Evolutionary conservation across 2,329 filamentous ascomycete species (phyloP).

Genomic region (Exophiala lecanii-corni): DNA sequence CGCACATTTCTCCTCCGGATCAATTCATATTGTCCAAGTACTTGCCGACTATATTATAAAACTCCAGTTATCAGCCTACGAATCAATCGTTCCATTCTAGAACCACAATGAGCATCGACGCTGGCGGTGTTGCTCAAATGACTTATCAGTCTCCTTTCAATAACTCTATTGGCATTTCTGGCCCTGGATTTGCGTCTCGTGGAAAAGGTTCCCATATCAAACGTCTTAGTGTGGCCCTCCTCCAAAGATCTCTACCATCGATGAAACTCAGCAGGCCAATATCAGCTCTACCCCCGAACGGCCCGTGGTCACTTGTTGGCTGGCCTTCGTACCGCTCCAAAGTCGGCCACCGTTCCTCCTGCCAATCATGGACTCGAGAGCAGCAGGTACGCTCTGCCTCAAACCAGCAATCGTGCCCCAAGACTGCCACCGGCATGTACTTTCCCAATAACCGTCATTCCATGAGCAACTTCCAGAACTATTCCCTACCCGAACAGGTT

Average conservation of each 20-base stretch:
- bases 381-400: conserved; percentile 44
- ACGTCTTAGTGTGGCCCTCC: conserved; percentile 71
- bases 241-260: conserved; percentile 63
- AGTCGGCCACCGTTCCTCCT: conserved; percentile 70
- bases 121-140: conserved; percentile 99
- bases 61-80: conserved; percentile 7
- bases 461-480: conserved; percentile 52
- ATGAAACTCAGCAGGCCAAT: conserved; percentile 61
- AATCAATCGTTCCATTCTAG: conserved; percentile 11
- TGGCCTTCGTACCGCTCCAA: conserved; percentile 87
- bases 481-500: conserved; percentile 76
- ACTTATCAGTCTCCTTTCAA: conserved; percentile 73
- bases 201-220: conserved; percentile 83
- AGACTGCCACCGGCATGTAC: conserved; percentile 55
- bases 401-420: conserved; percentile 47
- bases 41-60: neutral
- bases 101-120: conserved; percentile 59
- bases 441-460: conserved; percentile 44
- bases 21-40: neutral
- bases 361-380: conserved; percentile 52
- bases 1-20: neutral
- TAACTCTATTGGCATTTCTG: conserved; percentile 68
- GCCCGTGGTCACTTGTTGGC: conserved; percentile 93
- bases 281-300: conserved; percentile 79
- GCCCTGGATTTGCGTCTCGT: conserved; percentile 78